Percentiles rank a stretch among this genome's conserved stretches.
These are phyloP conservation scores for Glutinoglossum americanum DNA, from an alignment of 495 filamentous ascomycete species.

Conservation along the genomic window DNA sequence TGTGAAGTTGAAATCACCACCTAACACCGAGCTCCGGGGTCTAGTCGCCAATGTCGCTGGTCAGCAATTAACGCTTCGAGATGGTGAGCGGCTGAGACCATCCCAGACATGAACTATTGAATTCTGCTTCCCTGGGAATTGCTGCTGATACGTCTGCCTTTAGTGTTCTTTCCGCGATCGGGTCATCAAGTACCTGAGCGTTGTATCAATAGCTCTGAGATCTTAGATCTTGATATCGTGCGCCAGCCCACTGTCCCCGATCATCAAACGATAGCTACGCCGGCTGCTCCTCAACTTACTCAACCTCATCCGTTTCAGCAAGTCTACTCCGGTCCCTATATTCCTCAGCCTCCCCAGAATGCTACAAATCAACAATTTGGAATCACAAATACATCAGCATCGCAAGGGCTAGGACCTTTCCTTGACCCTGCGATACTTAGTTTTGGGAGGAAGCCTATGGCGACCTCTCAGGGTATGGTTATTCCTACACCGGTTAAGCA, in stretches of 20 bases:
- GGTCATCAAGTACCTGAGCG: slow-evolving; percentile 25
- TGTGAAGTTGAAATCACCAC: slow-evolving; percentile 48
- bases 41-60: slow-evolving; percentile 53
- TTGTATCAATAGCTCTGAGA: slow-evolving; percentile 30
- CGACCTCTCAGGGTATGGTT: slow-evolving; percentile 1
- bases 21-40: slow-evolving; percentile 44
- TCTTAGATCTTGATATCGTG: slow-evolving; percentile 33
- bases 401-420: slow-evolving; percentile 15
- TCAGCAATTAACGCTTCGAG: slow-evolving; percentile 46
- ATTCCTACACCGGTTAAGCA: slow-evolving; percentile 17
- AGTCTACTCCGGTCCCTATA: slow-evolving; percentile 6
- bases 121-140: slow-evolving; percentile 9
- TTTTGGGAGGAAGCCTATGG: slow-evolving; percentile 18
- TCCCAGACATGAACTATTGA: slow-evolving; percentile 8
- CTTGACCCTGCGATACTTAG: slow-evolving; percentile 35
- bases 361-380: slow-evolving; percentile 4
- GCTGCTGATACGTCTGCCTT: slow-evolving; percentile 2
- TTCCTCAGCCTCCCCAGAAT: slow-evolving; percentile 5
- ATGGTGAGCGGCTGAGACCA: slow-evolving; percentile 35
- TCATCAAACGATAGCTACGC: slow-evolving; percentile 4
- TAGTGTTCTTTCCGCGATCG: slow-evolving; percentile 28
- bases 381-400: background rate
- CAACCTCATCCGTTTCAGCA: slow-evolving; percentile 4
- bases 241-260: slow-evolving; percentile 13
- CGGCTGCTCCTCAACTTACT: background rate